Evolutionary conservation across 2,329 filamentous ascomycete genomes (phyloP), one percentile per base, ranked within the genome.

Genomic region (Pseudogymnoascus sp.): DNA sequence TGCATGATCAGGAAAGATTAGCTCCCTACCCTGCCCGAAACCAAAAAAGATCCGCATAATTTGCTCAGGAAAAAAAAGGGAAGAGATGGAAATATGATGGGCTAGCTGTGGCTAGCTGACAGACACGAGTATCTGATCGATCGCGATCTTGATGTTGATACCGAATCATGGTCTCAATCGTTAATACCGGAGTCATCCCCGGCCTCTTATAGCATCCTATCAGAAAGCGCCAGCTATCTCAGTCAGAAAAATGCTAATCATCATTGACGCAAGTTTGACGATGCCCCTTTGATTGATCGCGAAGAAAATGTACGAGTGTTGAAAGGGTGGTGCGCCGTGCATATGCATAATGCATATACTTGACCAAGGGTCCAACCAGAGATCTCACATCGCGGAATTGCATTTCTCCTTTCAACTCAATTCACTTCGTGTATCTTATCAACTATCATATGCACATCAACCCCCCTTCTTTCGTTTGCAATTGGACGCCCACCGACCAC

Each of bases 1-100:
- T 50, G 25, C 43, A 50, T 50, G 43, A 50, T 50, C 43, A 50
- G 25, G 43, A 30, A 50, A 50, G 25, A 50, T 50, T 50, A 50
- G 43, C 43, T 30, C 43, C 30, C 43, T 50, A 50, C 25, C 43
- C 25, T 18, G 7, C 16, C n/a, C 16, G 8, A n/a, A 47, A n/a
- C 28, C 25, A 3, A 30, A 50, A 50, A 50, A 50, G 9, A 30
- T 28, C 28, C 25, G 43, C 43, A 50, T 4, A 50, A 50, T 12
- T 50, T 11, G 25, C 43, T 50, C 43, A 50, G n/a, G 2, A 14
- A 14, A 20, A 11, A 47, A 22, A 11, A 47, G 22, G 22, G 22
- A 25, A 4, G 22, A 3, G 22, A 25, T 25, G n/a, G 25, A n/a
- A 11, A 50, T n/a, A 30, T 11, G 22, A 11, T 2, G 25, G 25